Evolutionary conservation across 805 yeast genomes (phyloP), one percentile per base, ranked within the genome.

Genomic region (Metschnikowia drakensbergensis): DNA sequence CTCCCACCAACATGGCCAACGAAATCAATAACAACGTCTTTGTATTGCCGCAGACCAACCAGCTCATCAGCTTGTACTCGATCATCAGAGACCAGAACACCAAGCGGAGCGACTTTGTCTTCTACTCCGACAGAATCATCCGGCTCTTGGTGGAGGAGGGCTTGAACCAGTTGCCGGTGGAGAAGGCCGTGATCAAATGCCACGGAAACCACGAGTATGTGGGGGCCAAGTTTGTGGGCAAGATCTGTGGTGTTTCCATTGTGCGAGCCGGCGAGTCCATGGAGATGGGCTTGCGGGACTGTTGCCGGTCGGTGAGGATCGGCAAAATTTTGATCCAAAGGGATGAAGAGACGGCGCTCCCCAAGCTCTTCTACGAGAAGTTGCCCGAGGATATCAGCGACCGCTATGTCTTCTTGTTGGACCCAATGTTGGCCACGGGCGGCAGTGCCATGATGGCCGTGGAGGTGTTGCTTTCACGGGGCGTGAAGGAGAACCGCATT

Each of bases 341-440:
- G 69, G 97, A 94, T 63, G 99, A 94, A 71, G 99, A 94, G 70
- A 94, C 98, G 26, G 96, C 97, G 2, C 68, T 79, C 58, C 97
- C 99, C 37, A 88, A 89, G 65, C 73, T 94, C 47, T 94, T 86
- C 70, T 94, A 91, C 67, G 97, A 88, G 59, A 94, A 94, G 66
- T 77, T 94, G 54, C 99, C 99, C 17, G 88, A 83, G 54, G 99
- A 94, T 62, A 92, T 94, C 56, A 71, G 84, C 38, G 86, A 86
- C 13, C 78, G 99, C 57, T 94, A 83, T 60, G 97, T 94, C 27
- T 87, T 94, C 64, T 71, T 94, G 59, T 75, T 94, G 57, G 99
- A 94, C 63, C 99, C 99, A 49, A 87, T 94, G 95, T 79, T 94
- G 64, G 99, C 99, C 31, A 94, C 99, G 17, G 99, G 99, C 57